A percentile compares a stretch with the other conserved stretches of the same genome.
phyloP scores from a whole-genome alignment of 2,329 filamentous ascomycete genomes.

The Sarocladiaceae sp. region DNA sequence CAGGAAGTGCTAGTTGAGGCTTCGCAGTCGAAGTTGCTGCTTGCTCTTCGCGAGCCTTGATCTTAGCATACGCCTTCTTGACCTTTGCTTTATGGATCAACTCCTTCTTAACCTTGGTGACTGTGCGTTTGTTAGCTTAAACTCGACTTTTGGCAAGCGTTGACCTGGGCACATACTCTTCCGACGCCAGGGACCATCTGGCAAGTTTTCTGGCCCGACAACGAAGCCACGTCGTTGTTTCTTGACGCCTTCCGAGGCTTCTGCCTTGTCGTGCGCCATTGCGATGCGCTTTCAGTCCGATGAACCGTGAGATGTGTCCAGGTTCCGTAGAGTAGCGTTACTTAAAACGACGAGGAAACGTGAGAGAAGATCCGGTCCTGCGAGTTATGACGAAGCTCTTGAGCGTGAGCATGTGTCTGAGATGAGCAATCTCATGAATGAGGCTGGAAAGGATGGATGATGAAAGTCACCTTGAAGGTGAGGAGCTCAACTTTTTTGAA shows the following conservation, averaged over 20 bases:
- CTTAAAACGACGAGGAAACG: too few species aligned
- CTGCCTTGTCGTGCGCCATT: constrained; percentile 20
- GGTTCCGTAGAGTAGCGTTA: too few species aligned
- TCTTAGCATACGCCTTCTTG: constrained; percentile 86
- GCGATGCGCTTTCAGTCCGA: too few species aligned
- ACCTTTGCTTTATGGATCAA: constrained; percentile 91
- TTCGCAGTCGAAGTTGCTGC: constrained; percentile 10
- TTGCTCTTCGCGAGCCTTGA: constrained; percentile 54
- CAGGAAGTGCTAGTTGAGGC: constrained; percentile 13
- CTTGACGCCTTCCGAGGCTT: constrained; percentile 35
- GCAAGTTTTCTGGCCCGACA: constrained; percentile 84
- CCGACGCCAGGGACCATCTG: constrained; percentile 81
- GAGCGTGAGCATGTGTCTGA: too few species aligned
- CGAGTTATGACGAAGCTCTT: too few species aligned
- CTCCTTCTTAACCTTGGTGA: constrained; percentile 83
- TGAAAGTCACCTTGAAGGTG: neutral
- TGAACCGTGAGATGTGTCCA: too few species aligned
- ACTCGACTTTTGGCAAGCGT: neutral
- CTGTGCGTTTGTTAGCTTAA: constrained; percentile 36
- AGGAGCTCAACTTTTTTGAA: neutral
- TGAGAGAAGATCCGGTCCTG: too few species aligned
- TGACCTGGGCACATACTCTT: constrained; percentile 51
- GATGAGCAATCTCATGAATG: too few species aligned
- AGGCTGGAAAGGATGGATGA: neutral
- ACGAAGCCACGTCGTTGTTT: constrained; percentile 69